These are phyloP conservation scores for Acer saccharum DNA, from an alignment of 345 rosid genomes.

Conservation along the genomic window DNA sequence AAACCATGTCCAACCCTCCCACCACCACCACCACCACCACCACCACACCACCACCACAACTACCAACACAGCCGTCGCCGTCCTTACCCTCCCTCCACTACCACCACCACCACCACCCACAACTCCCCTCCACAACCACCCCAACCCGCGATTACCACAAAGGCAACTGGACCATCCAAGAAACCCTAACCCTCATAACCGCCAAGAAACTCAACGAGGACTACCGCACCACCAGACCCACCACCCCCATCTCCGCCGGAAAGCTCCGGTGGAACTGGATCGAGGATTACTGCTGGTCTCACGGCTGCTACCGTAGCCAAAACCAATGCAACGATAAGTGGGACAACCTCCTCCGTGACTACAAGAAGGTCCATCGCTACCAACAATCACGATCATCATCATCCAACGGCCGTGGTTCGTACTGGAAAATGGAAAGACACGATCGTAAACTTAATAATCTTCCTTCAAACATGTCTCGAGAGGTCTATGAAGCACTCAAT, in stretches of 20 bases:
- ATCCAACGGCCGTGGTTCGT: conserved; percentile 23
- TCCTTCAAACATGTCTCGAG: conserved; percentile 35
- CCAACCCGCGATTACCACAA: conserved; percentile 34
- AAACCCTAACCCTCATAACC: conserved; percentile 34
- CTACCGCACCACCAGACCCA: conserved; percentile 27
- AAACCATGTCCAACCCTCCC: conserved; percentile 34
- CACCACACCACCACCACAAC: not conserved
- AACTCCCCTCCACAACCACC: conserved; percentile 11
- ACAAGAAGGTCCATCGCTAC: conserved; percentile 35
- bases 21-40: not conserved
- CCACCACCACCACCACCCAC: not conserved
- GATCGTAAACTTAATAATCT: conserved; percentile 37
- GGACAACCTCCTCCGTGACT: conserved; percentile 48
- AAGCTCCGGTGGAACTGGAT: conserved; percentile 46
- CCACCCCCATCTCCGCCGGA: conserved; percentile 12
- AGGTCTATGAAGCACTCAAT: conserved; percentile 34
- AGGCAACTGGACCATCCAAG: conserved; percentile 44
- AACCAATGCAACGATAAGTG: conserved; percentile 53
- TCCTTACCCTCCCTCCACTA: not conserved
- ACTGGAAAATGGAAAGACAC: conserved; percentile 37
- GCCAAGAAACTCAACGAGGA: conserved; percentile 43
- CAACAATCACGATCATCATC: conserved; percentile 10
- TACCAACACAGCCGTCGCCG: not conserved
- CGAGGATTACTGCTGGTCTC: conserved; percentile 43
- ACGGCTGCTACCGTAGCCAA: conserved; percentile 41